These are phyloP conservation scores for Leavenworthia alabamica DNA, from an alignment of 345 rosid genomes.

Conservation along the genomic window DNA sequence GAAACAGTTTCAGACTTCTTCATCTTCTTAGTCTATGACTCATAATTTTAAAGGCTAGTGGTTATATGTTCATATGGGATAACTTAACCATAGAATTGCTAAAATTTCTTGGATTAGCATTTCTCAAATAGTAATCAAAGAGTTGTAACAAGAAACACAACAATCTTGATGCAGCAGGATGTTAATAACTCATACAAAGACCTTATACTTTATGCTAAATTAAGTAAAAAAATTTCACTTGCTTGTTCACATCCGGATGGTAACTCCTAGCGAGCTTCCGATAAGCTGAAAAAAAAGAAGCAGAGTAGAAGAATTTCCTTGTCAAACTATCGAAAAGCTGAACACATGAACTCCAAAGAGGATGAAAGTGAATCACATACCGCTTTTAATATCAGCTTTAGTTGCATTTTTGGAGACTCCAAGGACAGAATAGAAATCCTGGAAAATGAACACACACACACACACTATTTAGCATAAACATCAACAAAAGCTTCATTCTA, in stretches of 20 bases:
- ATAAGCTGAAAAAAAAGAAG: constrained; percentile 62
- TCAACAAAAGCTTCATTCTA: neutral
- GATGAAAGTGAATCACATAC: constrained; percentile 35
- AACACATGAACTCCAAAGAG: neutral
- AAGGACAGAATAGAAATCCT: constrained; percentile 91
- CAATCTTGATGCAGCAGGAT: neutral
- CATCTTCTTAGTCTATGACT: neutral
- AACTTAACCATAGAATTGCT: neutral
- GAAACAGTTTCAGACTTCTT: neutral
- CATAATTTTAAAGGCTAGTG: neutral
- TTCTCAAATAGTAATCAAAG: neutral
- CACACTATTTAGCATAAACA: constrained; percentile 1
- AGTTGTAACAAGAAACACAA: neutral
- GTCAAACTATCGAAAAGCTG: constrained; percentile 3
- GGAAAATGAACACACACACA: constrained; percentile 20
- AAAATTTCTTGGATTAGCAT: neutral
- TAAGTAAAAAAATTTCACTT: constrained; percentile 29
- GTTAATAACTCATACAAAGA: neutral
- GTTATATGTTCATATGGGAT: neutral
- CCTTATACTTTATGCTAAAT: neutral
- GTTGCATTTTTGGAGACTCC: constrained; percentile 85
- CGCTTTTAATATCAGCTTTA: constrained; percentile 93
- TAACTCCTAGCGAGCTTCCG: constrained; percentile 93
- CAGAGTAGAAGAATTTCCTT: neutral
- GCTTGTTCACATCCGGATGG: constrained; percentile 99